A percentile compares a stretch with the other conserved stretches of the same genome.
Evolutionary conservation across 2,329 filamentous ascomycete species (phyloP).

Genomic region (Mollisia scopiformis): DNA sequence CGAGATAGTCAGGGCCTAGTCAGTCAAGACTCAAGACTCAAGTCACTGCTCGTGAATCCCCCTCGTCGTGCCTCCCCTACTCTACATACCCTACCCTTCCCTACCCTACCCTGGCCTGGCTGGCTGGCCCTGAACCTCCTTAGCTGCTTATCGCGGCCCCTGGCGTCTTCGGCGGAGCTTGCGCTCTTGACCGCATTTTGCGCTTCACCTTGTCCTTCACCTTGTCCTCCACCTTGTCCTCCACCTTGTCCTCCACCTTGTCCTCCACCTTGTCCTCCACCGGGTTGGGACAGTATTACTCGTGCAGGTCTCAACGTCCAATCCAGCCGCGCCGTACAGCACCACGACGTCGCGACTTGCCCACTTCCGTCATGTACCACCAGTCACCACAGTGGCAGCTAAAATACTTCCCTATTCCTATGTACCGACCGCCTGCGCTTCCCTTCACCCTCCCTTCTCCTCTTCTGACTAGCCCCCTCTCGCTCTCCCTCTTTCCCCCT

Average conservation of each 20-base stretch:
- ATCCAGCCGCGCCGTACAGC: not conserved
- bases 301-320: not conserved
- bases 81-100: too few species aligned
- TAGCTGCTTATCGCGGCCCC: constrained; percentile 1
- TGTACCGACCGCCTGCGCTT: not conserved
- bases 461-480: too few species aligned
- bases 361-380: too few species aligned
- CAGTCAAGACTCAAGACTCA: not conserved
- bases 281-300: not conserved
- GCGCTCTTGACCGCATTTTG: not conserved
- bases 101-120: not conserved
- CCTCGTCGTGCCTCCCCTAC: not conserved
- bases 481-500: too few species aligned
- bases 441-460: too few species aligned
- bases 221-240: not conserved
- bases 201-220: not conserved
- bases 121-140: not conserved
- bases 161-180: not conserved
- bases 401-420: not conserved
- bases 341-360: not conserved
- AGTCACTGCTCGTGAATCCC: not conserved
- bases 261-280: not conserved
- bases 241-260: not conserved
- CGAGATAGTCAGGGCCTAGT: too few species aligned
- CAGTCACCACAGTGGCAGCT: too few species aligned